Evolutionary conservation across 78 protist species (phyloP).

Genomic region (Emiliania huxleyi): DNA sequence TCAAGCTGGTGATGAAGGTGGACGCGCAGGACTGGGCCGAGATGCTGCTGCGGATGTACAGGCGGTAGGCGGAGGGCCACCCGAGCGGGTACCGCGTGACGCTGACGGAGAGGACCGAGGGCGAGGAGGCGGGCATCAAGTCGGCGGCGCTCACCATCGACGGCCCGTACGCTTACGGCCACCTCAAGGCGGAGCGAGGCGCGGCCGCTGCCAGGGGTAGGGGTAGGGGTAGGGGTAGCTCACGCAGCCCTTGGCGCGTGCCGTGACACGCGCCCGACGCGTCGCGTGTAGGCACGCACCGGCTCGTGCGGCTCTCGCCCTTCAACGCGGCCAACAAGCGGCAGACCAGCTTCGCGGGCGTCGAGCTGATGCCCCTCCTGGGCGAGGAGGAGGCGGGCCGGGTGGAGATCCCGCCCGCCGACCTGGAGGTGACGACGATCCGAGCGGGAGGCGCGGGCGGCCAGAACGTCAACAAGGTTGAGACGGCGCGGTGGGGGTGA

Average conservation of each 20-base stretch:
- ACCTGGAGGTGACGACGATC: conserved; percentile 36
- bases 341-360: conserved; percentile 32
- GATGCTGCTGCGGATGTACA: conserved; percentile 44
- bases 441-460: conserved; percentile 44
- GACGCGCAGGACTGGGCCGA: conserved; percentile 49
- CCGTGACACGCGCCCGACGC: too few species aligned
- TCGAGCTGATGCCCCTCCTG: conserved; percentile 46
- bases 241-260: too few species aligned
- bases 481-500: not conserved
- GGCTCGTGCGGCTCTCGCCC: conserved; percentile 45
- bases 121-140: conserved; percentile 45
- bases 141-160: conserved; percentile 19
- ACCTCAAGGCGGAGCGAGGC: conserved; percentile 1
- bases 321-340: conserved; percentile 36
- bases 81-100: not conserved
- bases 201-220: too few species aligned
- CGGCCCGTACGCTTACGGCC: conserved; percentile 20
- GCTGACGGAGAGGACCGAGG: not conserved
- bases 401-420: not conserved
- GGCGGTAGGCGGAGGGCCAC: conserved; percentile 29
- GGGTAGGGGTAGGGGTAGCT: too few species aligned
- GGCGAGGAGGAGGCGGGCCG: not conserved
- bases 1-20: too few species aligned
- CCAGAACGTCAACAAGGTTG: conserved; percentile 46
- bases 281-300: conserved; percentile 44